phyloP scores from a whole-genome alignment of 2,329 filamentous ascomycete species.

The Trichoderma lentiforme region DNA sequence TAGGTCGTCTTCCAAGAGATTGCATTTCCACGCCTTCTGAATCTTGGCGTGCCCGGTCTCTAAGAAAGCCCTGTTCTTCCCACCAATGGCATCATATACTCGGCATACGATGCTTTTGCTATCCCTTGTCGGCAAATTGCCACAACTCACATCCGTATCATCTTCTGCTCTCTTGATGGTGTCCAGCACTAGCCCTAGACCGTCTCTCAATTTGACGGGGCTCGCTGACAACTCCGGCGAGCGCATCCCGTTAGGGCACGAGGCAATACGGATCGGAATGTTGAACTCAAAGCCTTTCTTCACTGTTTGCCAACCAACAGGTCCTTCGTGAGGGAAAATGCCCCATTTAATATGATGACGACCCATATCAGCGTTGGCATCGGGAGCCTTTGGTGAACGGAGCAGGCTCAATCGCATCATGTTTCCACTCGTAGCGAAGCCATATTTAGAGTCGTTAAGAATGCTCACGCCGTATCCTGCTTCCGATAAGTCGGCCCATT shows the following conservation, averaged over 20 bases:
- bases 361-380: not conserved
- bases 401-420: not conserved
- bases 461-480: not conserved
- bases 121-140: not conserved
- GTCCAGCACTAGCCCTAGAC: not conserved
- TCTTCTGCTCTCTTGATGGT: not conserved
- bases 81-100: not conserved
- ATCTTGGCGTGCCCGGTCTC: not conserved
- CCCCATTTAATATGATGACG: not conserved
- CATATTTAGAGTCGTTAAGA: not conserved
- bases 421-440: not conserved
- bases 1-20: not conserved
- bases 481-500: not conserved
- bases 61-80: not conserved
- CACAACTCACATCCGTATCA: not conserved
- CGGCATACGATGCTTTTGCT: not conserved
- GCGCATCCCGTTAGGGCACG: not conserved
- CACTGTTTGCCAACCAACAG: not conserved
- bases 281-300: not conserved
- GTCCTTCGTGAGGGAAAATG: not conserved
- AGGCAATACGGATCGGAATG: not conserved
- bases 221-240: not conserved
- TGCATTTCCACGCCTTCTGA: not conserved
- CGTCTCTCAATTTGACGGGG: not conserved
- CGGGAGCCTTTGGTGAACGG: not conserved